Percentiles rank a stretch among this genome's conserved stretches.
Conservation (phyloP, 169 alveolate genomes). For the Plasmodium gaboni region DNA sequence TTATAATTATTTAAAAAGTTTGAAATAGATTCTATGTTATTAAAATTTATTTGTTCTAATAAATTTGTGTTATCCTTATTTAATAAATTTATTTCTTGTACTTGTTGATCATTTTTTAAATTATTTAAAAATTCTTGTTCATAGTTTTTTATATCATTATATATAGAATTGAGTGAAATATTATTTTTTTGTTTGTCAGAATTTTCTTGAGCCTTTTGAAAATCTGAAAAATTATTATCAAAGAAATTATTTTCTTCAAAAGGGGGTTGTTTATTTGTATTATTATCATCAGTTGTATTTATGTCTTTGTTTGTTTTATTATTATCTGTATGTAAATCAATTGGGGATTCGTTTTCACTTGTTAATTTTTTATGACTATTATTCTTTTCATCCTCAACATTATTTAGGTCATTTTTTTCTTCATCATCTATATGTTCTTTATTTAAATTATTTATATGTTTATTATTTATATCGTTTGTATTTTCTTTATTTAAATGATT, state of each 20-base stretch:
- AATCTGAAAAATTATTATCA: conserved; percentile 37
- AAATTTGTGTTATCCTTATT: background rate
- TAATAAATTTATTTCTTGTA: conserved; percentile 6
- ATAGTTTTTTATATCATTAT: conserved; percentile 55
- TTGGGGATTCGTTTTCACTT: background rate
- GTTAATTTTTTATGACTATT: background rate
- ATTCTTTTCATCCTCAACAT: background rate
- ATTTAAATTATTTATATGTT: background rate
- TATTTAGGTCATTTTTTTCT: background rate
- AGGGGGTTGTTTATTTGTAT: background rate
- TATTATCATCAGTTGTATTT: background rate
- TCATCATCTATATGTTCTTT: background rate
- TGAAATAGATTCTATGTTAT: conserved; percentile 33
- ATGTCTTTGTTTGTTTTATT: background rate
- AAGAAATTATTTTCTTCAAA: conserved; percentile 39
- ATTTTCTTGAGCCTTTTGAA: conserved; percentile 69
- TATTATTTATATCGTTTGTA: background rate
- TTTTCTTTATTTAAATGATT: background rate
- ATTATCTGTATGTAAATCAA: background rate
- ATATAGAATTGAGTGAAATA: conserved; percentile 15
- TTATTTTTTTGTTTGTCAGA: background rate
- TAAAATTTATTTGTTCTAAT: conserved; percentile 18
- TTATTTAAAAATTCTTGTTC: conserved; percentile 47
- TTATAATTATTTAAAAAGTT: background rate
- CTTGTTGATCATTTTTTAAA: conserved; percentile 30